Evolutionary conservation across 2,329 filamentous ascomycete species (phyloP), one percentile per base, ranked within the genome.

Genomic region (Botrytis fragariae): DNA sequence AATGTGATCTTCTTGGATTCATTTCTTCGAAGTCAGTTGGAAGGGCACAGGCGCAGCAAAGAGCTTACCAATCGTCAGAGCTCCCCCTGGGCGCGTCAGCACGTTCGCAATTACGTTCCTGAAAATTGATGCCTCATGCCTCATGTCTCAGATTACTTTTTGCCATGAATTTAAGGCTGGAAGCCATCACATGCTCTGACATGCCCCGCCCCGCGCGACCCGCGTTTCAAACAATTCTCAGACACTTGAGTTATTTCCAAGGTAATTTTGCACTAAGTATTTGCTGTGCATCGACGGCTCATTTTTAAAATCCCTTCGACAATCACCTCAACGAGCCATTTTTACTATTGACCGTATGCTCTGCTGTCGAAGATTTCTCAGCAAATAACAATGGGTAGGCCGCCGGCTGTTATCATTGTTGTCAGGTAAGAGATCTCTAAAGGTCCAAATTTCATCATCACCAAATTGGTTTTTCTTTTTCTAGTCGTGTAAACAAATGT

Each of bases 381-480:
- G 32, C 48, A 65, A 71, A 74, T 71, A 71, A 75, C 77, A 8
- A 79, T 88, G 85, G 84, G 84, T 73, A 84, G 82, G 74, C 83
- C 84, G 77, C 85, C 85, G 76, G 84, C 84, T 78, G 85, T 85
- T 72, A 82, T 87, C 74, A 86, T 86, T 74, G 84, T 86, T 76
- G 85, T 86, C 76, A 84, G 85, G 85, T 86, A 78, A 65, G 83
- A 80, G 64, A 59, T 57, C 64, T 44, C 60, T 54, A 39, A 57
- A 32, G 72, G 4, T 54, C 16, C 14, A 57, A 48, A 65, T 37
- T 69, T 42, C 65, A 57, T 44, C 29, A 57, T 42, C n/a, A 20
- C 29, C 35, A 57, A 39, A 16, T 57, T 7, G n/a, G 35, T 0
- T 29, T 25, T 57, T n/a, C 18, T 42, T 42, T 22, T 42, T 20